Conservation (phyloP, 495 filamentous ascomycete genomes). For the Penicillium daleae region DNA sequence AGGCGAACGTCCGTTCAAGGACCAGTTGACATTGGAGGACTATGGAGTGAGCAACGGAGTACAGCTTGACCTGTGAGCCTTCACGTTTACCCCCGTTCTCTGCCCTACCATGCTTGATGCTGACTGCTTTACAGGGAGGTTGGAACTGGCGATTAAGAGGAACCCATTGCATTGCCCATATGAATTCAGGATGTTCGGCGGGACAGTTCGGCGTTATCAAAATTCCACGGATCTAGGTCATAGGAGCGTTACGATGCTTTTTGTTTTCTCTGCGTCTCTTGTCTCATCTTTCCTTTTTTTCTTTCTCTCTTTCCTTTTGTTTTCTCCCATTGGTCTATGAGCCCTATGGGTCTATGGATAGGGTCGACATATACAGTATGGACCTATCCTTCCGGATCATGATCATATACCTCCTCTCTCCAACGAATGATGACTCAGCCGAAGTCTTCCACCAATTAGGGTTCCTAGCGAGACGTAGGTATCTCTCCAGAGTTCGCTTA, state of each 20-base stretch:
- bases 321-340: neutral
- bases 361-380: constrained; percentile 1
- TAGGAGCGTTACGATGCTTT: constrained; percentile 11
- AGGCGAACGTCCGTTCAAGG: constrained; percentile 90
- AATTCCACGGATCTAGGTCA: constrained; percentile 8
- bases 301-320: neutral
- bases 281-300: constrained; percentile 3
- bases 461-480: constrained; percentile 15
- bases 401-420: neutral
- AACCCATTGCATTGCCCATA: constrained; percentile 8
- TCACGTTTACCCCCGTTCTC: constrained; percentile 11
- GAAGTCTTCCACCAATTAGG: constrained; percentile 2
- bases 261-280: constrained; percentile 9
- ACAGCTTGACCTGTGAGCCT: constrained; percentile 75
- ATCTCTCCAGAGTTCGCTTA: constrained; percentile 11
- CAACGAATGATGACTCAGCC: constrained; percentile 6
- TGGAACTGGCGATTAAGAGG: constrained; percentile 72
- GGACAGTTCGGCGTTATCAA: constrained; percentile 20
- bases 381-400: neutral
- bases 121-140: constrained; percentile 57
- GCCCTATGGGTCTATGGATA: neutral
- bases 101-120: constrained; percentile 9
- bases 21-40: constrained; percentile 80
- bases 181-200: constrained; percentile 8
- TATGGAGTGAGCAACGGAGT: constrained; percentile 90